Conservation (phyloP, 2,329 filamentous ascomycete genomes). For the Periconia sp. region DNA sequence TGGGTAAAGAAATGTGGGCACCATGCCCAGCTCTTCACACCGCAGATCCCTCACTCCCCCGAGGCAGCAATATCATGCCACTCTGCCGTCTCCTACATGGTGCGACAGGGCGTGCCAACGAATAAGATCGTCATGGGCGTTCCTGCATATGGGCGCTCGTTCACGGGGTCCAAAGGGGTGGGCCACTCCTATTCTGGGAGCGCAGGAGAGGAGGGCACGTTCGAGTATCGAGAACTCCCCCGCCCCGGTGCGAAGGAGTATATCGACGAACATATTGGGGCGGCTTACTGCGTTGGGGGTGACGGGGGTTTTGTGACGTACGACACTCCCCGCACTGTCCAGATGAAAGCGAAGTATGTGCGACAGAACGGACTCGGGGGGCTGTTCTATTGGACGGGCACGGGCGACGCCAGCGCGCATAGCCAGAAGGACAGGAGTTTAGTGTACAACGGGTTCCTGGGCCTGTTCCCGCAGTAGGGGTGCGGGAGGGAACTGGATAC, state of each 20-base stretch:
- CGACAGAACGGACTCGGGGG: constrained; percentile 74
- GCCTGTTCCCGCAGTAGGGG: constrained; percentile 48
- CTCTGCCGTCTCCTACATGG: constrained; percentile 69
- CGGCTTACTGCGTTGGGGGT: constrained; percentile 73
- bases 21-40: constrained; percentile 75
- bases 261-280: constrained; percentile 70
- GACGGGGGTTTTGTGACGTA: constrained; percentile 82
- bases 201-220: constrained; percentile 69
- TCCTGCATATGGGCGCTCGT: constrained; percentile 77
- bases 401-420: constrained; percentile 64
- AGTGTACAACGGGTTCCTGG: constrained; percentile 65
- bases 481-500: background rate
- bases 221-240: constrained; percentile 77
- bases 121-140: constrained; percentile 78
- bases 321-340: constrained; percentile 78
- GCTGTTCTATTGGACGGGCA: constrained; percentile 83
- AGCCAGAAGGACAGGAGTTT: constrained; percentile 60
- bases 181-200: constrained; percentile 64
- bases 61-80: constrained; percentile 66
- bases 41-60: constrained; percentile 60
- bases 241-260: constrained; percentile 66
- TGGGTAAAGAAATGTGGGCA: constrained; percentile 74
- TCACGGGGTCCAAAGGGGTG: constrained; percentile 68
- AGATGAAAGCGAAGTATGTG: constrained; percentile 75
- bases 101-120: constrained; percentile 69